Evolutionary conservation across 2,329 filamentous ascomycete species (phyloP).

Genomic region (Apiospora phragmitis): DNA sequence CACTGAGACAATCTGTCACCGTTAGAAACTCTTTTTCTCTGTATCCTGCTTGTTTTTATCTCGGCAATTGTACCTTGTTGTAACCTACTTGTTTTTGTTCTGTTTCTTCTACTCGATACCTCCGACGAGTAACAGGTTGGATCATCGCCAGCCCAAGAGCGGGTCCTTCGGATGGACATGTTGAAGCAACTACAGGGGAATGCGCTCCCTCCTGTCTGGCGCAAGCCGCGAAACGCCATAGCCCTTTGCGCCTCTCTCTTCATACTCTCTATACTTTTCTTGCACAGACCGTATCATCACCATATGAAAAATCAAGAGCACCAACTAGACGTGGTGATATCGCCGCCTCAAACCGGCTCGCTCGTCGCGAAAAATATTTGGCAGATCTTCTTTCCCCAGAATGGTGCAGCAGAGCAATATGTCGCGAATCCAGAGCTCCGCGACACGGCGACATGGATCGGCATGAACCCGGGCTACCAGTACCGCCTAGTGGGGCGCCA

Average conservation of each 20-base stretch:
- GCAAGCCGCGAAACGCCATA: background rate
- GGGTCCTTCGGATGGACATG: background rate
- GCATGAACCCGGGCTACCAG: slow-evolving; percentile 23
- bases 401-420: slow-evolving; percentile 3
- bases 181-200: background rate
- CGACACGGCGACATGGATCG: slow-evolving; percentile 25
- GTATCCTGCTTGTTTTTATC: background rate
- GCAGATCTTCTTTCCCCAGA: slow-evolving; percentile 27
- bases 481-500: slow-evolving; percentile 26
- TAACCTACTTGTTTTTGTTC: background rate
- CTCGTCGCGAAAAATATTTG: slow-evolving; percentile 27
- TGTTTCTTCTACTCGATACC: background rate
- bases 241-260: background rate
- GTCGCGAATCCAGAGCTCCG: slow-evolving; percentile 20
- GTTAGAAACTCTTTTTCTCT: background rate
- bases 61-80: background rate
- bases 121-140: background rate
- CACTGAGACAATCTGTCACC: background rate
- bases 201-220: background rate
- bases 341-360: background rate
- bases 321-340: background rate
- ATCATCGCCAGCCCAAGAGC: background rate
- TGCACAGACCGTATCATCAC: background rate
- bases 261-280: background rate
- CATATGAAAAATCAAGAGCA: background rate